Evolutionary conservation across 164 flowering plant genomes (phyloP).

Genomic region (Nelumbo lutea): DNA sequence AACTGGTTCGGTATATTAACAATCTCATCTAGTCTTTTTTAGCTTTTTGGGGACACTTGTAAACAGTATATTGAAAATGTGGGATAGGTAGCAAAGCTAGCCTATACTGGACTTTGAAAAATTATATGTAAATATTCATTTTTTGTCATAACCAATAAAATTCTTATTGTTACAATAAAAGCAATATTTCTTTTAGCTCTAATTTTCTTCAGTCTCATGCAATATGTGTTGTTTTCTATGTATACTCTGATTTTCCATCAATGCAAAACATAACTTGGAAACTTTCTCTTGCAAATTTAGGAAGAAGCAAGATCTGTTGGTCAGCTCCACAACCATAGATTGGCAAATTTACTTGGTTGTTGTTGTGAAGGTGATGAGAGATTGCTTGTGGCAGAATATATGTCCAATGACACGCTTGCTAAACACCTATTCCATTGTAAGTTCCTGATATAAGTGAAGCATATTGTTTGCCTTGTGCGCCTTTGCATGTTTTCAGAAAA

Average conservation of each 20-base stretch:
- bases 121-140: too few species aligned
- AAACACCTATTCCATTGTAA: slow-evolving; percentile 94
- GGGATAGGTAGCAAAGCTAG: too few species aligned
- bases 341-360: slow-evolving; percentile 85
- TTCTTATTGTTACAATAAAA: too few species aligned
- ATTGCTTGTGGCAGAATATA: slow-evolving; percentile 79
- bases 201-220: not conserved
- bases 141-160: too few species aligned
- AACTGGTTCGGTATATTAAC: too few species aligned
- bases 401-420: slow-evolving; percentile 92
- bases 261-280: not conserved
- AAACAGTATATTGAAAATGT: too few species aligned
- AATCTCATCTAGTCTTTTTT: too few species aligned
- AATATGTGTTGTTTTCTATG: not conserved
- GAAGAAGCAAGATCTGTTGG: slow-evolving; percentile 94
- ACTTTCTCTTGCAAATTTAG: slow-evolving; percentile 27
- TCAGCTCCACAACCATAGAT: slow-evolving; percentile 68
- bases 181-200: not conserved
- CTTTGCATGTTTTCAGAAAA: not conserved
- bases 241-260: not conserved
- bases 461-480: not conserved
- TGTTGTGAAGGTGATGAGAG: slow-evolving; percentile 92
- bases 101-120: too few species aligned
- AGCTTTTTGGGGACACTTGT: too few species aligned
- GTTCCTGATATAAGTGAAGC: slow-evolving; percentile 15